Evolutionary conservation across 148 eudicot genomes (phyloP), one percentile per base, ranked within the genome.

Genomic region (Silene uniflora): DNA sequence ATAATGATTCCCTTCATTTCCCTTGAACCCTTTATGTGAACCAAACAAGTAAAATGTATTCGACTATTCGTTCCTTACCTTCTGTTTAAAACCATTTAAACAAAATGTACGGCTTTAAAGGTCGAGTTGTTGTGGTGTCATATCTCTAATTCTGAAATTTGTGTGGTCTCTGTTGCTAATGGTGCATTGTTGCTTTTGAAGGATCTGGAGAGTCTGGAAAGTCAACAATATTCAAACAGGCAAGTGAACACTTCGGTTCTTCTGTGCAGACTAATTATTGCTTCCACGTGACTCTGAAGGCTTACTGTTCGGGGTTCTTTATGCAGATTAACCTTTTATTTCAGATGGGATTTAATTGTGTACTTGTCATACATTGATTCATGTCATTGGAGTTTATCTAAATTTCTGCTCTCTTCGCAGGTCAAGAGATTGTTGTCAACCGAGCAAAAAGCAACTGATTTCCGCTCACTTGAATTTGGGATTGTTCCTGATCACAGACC

Each of bases 191-290:
- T 79, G 74, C 52, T 74, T 77, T 69, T 49, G 58, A 77, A 93
- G 98, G 97, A 73, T 91, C 96, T 73, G 98, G 98, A 83, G 98
- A 94, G 75, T 91, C 98, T 11, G 98, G 98, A 44, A 94, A 94
- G 84, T 94, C 98, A 7, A 94, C 98, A 10, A 88, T 94, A 42
- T 94, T 94, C 82, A 94, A 94, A 87, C 98, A 91, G 97, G 97
- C 79, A 87, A 77, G 89, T 49, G 19, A 52, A 6, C 42, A 49
- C 69, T 73, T 10, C 18, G 42, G 2, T 74, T 56, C 62, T 19
- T 75, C 35, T 17, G 44, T 39, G 44, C 7, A 6, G 29, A 18
- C 72, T 23, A 24, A 44, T 12, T 29, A 22, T 3, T 35, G 22
- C 7, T 47, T 3, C 44, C 44, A 39, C 9, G 7, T 39, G 3